Evolutionary conservation across 176 grass and related monocot genomes (phyloP), one percentile per base, ranked within the genome.

Genomic region (Cenchrus fungigraminus): DNA sequence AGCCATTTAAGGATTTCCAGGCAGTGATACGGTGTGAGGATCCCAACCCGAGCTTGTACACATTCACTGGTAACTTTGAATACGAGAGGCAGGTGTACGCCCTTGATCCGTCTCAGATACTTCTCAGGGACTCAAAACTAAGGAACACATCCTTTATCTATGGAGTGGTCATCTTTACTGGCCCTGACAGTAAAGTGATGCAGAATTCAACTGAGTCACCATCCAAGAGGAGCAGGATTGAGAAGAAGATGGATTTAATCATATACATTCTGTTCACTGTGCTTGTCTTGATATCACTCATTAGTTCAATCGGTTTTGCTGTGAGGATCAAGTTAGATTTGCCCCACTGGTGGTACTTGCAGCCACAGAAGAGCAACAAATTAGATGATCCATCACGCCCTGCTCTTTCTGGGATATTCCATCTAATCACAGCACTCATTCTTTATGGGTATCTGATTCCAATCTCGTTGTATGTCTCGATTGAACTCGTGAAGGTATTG

Each of bases 361-460:
- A 89, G 62, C 97, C 97, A 32, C 7, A 91, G 13, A 89, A 84
- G 34, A 83, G 63, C 56, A 79, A 74, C 32, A 86, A 89, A 64
- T 82, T 99, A 70, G 92, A 94, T 55, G 84, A 99, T 79, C 97
- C 91, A 7, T 73, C 79, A 68, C 94, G 60, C 47, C 76, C 92
- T 59, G 84, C 69, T 16, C 76, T 96, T 90, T 94, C 94, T 87
- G 97, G 97, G 83, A 87, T 96, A 70, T 92, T 92, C 75, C 97
- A 99, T 96, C 94, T 96, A 56, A 92, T 99, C 52, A 99, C 97
- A 45, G 97, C 94, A 25, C 92, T 99, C 58, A 99, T 99, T 94
- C 88, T 99, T 74, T 99, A 96, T 68, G 97, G 97, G 65, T 99
- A 99, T 86, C 83, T 99, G 75, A 99, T 99, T 79, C 97, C 94